Base-by-base conservation (phyloP, 2,329 filamentous ascomycete genomes). In the Colletotrichum chrysophilum region DNA sequence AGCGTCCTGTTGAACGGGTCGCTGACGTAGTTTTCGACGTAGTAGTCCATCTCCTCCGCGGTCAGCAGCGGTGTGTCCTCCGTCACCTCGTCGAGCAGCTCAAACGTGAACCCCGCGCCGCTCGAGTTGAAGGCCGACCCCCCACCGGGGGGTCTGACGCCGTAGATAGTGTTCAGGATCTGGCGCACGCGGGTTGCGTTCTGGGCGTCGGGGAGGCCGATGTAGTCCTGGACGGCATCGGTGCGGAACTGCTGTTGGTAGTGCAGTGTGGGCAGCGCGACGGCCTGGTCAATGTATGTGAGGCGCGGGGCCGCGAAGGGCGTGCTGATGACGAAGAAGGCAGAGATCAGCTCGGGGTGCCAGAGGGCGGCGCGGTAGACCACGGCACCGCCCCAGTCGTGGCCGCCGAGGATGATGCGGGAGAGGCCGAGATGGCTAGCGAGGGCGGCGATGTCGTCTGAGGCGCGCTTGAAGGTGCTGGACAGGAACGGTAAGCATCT, bases 321-420 rank as follows among this genome's bases (percentile, higher is more conserved):
- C 8, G 94, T 95, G 83, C 93, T 95, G 75, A 97, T 86, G 74
- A 90, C 90, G 85, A 96, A 95, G 70, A 97, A 86, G 78, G 93
- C 92, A 5, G 88, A 88, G 66, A 96, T 86, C 14, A 96, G 86
- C 18, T 91, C 85, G 0, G 94, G 94, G 80, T 95, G 88, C 88
- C 91, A 94, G 71, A 93, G 89, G 7, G 93, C 91, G 66, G 94
- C 86, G 66, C 94, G 91, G 86, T 94, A 96, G 66, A 93, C 92
- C 10, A 95, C 87, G 4, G 88, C 88, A 78, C 93, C 94, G 81
- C 95, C 95, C 94, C 95, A 96, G 84, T 97, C 95, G 85, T 97
- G 95, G 9, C 94, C 95, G 56, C 94, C 94, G 7, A 97, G 88
- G 65, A 97, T 92, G 80, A 96, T 92, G 36, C 80, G 81, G 66